These are phyloP conservation scores for Amylocystis lapponica DNA, from an alignment of 768 basidiomycete genomes.

Conservation along the genomic window DNA sequence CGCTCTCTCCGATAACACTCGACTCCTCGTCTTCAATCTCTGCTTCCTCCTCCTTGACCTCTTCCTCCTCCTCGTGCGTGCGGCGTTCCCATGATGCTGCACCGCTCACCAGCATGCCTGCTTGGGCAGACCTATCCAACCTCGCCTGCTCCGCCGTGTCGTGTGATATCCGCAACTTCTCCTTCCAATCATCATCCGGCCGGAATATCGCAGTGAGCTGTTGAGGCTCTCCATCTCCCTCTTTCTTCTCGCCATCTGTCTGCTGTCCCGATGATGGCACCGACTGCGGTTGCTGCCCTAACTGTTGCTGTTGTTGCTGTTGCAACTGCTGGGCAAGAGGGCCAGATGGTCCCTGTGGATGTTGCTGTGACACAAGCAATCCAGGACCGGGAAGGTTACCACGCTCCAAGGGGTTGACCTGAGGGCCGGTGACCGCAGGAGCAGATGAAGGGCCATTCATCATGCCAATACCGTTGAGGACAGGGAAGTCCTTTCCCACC, in stretches of 20 bases:
- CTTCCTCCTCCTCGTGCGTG: conserved; percentile 56
- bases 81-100: conserved; percentile 48
- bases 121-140: conserved; percentile 22
- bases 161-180: conserved; percentile 62
- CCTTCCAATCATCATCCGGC: conserved; percentile 87
- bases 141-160: conserved; percentile 53
- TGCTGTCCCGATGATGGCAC: conserved; percentile 27
- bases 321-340: conserved; percentile 18
- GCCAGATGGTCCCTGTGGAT: conserved; percentile 23
- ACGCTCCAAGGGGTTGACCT: conserved; percentile 47
- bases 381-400: conserved; percentile 34
- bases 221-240: conserved; percentile 44
- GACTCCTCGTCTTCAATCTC: conserved; percentile 61
- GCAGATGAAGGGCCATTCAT: conserved; percentile 48
- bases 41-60: conserved; percentile 60
- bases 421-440: conserved; percentile 38
- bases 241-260: conserved; percentile 28
- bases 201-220: conserved; percentile 75
- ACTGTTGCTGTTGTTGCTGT: conserved; percentile 21
- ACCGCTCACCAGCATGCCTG: conserved; percentile 28
- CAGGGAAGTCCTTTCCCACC: conserved; percentile 59
- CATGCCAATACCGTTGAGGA: conserved; percentile 55
- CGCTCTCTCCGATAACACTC: conserved; percentile 56
- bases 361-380: conserved; percentile 34
- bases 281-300: conserved; percentile 23